phyloP scores from a whole-genome alignment of 106 monocot genomes.

The Dendrobium catenatum region DNA sequence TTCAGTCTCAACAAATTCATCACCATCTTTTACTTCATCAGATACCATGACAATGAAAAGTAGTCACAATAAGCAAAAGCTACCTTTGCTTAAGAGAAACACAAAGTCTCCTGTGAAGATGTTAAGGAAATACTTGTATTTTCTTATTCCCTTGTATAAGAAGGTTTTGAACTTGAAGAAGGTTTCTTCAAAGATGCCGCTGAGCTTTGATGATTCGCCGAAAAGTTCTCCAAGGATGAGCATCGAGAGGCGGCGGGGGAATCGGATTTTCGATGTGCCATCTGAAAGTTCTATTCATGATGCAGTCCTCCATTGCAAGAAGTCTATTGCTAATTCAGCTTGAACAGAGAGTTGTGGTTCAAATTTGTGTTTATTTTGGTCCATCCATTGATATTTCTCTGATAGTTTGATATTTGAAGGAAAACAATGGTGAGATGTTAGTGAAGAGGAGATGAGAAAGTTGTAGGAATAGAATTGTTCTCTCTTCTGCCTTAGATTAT shows the following conservation, averaged over 20 bases:
- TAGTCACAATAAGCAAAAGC: background rate
- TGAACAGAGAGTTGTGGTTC: constrained; percentile 8
- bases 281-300: constrained; percentile 41
- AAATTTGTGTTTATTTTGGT: background rate
- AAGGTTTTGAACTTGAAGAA: constrained; percentile 24
- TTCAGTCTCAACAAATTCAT: background rate
- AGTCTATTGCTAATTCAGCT: constrained; percentile 19
- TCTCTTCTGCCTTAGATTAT: too few species aligned
- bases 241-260: constrained; percentile 8
- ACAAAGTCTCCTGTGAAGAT: constrained; percentile 10
- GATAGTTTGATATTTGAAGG: background rate
- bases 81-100: background rate
- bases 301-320: constrained; percentile 58
- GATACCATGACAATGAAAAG: background rate
- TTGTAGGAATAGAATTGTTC: background rate
- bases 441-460: background rate
- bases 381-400: background rate
- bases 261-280: constrained; percentile 8
- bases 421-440: background rate
- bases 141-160: constrained; percentile 24
- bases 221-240: background rate
- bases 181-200: background rate
- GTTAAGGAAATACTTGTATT: constrained; percentile 25
- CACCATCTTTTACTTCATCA: background rate
- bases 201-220: background rate